Conservation (phyloP, 208 protist species). For the Trypanosoma brucei region DNA sequence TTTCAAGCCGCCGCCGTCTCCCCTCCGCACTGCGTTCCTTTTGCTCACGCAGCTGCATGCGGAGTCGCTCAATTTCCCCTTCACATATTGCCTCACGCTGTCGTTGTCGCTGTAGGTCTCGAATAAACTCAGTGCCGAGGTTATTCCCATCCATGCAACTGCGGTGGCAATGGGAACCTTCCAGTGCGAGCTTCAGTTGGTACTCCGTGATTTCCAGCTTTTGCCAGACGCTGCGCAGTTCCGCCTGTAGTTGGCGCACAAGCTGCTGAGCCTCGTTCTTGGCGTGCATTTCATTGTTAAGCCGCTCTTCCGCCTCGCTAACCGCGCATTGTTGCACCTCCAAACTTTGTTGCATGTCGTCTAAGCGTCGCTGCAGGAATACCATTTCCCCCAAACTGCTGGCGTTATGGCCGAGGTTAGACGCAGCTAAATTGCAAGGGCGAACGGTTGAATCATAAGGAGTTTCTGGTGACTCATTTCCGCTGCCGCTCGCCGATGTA, state of each 20-base stretch:
- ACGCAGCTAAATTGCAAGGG: not conserved
- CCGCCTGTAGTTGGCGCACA: slow-evolving; percentile 22
- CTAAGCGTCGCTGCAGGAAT: slow-evolving; percentile 18
- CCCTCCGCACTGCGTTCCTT: slow-evolving; percentile 42
- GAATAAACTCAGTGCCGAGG: not conserved
- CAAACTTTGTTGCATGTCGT: slow-evolving; percentile 16
- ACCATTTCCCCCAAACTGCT: slow-evolving; percentile 12
- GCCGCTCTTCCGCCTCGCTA: slow-evolving; percentile 29
- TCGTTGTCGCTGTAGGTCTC: not conserved
- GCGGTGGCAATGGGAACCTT: slow-evolving; percentile 26
- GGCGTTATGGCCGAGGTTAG: not conserved
- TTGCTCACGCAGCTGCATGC: slow-evolving; percentile 33
- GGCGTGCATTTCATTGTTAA: slow-evolving; percentile 38
- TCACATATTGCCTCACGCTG: slow-evolving; percentile 11
- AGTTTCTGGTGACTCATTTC: too few species aligned
- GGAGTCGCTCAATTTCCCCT: slow-evolving; percentile 33
- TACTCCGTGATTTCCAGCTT: slow-evolving; percentile 33
- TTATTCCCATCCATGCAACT: slow-evolving; percentile 5
- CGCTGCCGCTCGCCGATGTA: too few species aligned
- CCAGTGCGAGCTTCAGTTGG: slow-evolving; percentile 14
- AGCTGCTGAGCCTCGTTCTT: slow-evolving; percentile 15
- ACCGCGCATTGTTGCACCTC: slow-evolving; percentile 12
- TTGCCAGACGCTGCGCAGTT: slow-evolving; percentile 39
- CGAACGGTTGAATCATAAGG: not conserved
- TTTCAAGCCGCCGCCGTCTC: slow-evolving; percentile 29